Evolutionary conservation across 108 stramenopile species (phyloP), one percentile per base, ranked within the genome.

Genomic region (Nitzschia inconspicua): DNA sequence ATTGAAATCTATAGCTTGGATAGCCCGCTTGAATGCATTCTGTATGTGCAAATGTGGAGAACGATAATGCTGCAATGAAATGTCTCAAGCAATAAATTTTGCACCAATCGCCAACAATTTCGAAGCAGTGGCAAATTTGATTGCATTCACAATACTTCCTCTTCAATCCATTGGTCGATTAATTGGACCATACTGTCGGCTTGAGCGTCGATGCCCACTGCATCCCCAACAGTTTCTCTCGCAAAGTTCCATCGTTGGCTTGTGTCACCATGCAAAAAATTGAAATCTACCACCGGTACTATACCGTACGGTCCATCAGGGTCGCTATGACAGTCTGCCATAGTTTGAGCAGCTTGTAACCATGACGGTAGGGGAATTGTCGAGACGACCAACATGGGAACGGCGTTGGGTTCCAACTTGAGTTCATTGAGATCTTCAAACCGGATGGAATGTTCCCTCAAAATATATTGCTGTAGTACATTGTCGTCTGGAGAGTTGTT

Each of bases 351-450:
- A 3, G 40, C n/a, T 20, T 22, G 28, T 2, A 27, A 20, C 25
- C 28, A 41, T 9, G 47, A 35, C 13, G 36, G 24, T 4, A 30
- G 7, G 11, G 7, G 47, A 8, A 39, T 55, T n/a, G 68, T 62
- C 13, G 46, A 31, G 0, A 78, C 6, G 6, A 78, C 63, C 39
- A 79, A 37, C 75, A 83, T 79, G n/a, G 82, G 82, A 32, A 83
- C 70, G 2, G 73, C 24, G 39, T 78, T 78, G 7, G 82, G 61
- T 50, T 83, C 82, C 28, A 83, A 44, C 46, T 66, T 36, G 16
- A 83, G 54, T 14, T 40, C n/a, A 34, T 53, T 48, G 28, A n/a
- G 31, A 53, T 39, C 47, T 36, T 6, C 29, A 37, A 32, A 19
- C n/a, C n/a, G n/a, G n/a, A n/a, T n/a, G n/a, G n/a, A n/a, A 10